A percentile compares a stretch with the other conserved stretches of the same genome.
Evolutionary conservation across 257 asterid species (phyloP).

Genomic region (Henckelia pumila): DNA sequence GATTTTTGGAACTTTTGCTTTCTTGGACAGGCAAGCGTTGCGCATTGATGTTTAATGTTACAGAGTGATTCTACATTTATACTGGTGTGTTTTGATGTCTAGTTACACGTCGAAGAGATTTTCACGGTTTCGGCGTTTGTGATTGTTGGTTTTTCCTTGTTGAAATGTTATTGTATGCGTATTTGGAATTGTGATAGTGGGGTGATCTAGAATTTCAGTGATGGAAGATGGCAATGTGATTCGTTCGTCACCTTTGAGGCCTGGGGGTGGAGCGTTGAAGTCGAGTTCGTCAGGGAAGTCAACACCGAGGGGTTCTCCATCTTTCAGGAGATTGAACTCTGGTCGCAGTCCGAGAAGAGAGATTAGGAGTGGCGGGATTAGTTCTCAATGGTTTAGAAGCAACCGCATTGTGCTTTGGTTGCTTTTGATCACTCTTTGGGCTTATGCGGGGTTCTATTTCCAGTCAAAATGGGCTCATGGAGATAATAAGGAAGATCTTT

Average conservation of each 20-base stretch:
- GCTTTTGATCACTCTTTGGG: slow-evolving; percentile 95
- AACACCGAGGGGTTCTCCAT: slow-evolving; percentile 81
- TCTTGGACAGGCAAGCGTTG: neutral
- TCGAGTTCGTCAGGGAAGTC: slow-evolving; percentile 76
- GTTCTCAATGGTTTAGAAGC: slow-evolving; percentile 55
- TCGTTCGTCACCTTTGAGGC: slow-evolving; percentile 65
- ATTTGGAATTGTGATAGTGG: slow-evolving; percentile 23
- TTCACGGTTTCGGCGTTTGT: neutral
- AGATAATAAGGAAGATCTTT: slow-evolving; percentile 88
- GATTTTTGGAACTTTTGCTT: neutral
- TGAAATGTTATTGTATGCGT: slow-evolving; percentile 24
- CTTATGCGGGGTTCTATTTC: slow-evolving; percentile 84
- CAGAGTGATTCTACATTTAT: neutral
- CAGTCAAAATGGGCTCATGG: slow-evolving; percentile 99
- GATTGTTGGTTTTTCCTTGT: neutral
- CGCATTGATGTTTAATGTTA: no score
- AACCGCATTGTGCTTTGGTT: slow-evolving; percentile 88
- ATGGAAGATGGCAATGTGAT: slow-evolving; percentile 76
- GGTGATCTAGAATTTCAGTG: slow-evolving; percentile 19
- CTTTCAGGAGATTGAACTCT: slow-evolving; percentile 61
- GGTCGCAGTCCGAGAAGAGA: slow-evolving; percentile 69
- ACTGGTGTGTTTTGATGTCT: neutral
- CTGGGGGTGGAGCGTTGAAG: slow-evolving; percentile 44
- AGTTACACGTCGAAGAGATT: neutral
- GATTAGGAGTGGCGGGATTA: slow-evolving; percentile 35